Conservation (phyloP, 2,329 filamentous ascomycete genomes). For the Penicillium sp. region DNA sequence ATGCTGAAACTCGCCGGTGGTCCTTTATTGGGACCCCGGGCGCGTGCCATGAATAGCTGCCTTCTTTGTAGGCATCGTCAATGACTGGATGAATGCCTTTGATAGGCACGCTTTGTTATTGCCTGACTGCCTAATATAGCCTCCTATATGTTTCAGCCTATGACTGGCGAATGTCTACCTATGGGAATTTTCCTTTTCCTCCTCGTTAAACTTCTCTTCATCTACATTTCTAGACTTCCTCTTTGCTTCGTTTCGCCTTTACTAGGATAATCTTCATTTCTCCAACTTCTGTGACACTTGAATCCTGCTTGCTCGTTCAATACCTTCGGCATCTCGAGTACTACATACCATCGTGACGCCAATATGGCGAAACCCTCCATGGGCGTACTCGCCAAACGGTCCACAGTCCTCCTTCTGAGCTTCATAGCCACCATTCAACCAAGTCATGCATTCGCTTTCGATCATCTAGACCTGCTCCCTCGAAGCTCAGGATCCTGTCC, state of each 20-base stretch:
- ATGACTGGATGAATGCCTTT: conserved; percentile 18
- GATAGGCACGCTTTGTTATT: neutral
- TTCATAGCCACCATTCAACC: conserved; percentile 32
- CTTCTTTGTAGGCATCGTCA: conserved; percentile 5
- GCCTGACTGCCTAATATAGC: conserved; percentile 1
- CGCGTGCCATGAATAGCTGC: conserved; percentile 39
- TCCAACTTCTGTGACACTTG: neutral
- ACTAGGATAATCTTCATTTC: neutral
- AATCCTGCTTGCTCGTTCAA: neutral
- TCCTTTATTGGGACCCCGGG: conserved; percentile 38
- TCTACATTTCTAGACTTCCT: neutral
- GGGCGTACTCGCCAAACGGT: conserved; percentile 12
- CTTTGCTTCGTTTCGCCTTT: neutral
- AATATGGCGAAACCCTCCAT: conserved; percentile 28
- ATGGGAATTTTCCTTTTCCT: conserved; percentile 9
- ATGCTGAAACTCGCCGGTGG: conserved; percentile 33
- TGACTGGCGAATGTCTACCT: conserved; percentile 9
- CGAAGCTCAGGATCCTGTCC: conserved; percentile 41
- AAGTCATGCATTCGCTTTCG: conserved; percentile 25
- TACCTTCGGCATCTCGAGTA: neutral
- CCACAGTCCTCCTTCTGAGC: conserved; percentile 32
- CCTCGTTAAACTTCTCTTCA: neutral
- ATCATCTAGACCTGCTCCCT: conserved; percentile 24
- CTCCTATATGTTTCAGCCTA: conserved; percentile 20
- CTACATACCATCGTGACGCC: neutral